Conservation (phyloP, 352 stramenopile species). For the Phytophthora chlamydospora region DNA sequence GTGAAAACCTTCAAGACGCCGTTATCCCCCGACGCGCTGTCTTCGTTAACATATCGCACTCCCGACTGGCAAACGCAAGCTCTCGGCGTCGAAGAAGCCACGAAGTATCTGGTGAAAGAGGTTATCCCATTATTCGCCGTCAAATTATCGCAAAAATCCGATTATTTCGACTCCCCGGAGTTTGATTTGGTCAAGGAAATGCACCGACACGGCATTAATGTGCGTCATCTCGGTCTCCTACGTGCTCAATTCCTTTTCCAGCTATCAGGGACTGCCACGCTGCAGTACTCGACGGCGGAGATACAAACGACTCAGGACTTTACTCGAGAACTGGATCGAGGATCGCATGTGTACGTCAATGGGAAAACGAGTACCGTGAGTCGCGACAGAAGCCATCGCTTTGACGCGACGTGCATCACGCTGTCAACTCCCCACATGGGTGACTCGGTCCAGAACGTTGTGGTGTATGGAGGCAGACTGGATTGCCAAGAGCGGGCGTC, state of each 20-base stretch:
- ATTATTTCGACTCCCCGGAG: conserved; percentile 57
- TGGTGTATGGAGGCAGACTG: conserved; percentile 65
- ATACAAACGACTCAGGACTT: conserved; percentile 86
- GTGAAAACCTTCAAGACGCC: conserved; percentile 56
- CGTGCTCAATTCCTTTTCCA: conserved; percentile 79
- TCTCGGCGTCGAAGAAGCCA: conserved; percentile 72
- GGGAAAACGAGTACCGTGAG: conserved; percentile 67
- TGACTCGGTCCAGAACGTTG: conserved; percentile 79
- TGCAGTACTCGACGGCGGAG: conserved; percentile 83
- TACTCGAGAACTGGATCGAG: conserved; percentile 81
- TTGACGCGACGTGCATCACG: conserved; percentile 66
- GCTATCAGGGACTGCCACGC: conserved; percentile 73
- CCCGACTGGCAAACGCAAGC: conserved; percentile 87
- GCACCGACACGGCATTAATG: conserved; percentile 90
- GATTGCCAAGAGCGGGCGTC: conserved; percentile 61
- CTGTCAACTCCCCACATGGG: conserved; percentile 59
- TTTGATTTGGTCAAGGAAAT: conserved; percentile 82
- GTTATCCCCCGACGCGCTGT: conserved; percentile 86
- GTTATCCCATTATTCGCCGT: conserved; percentile 81
- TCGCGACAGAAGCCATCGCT: conserved; percentile 44
- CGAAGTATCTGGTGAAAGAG: conserved; percentile 69
- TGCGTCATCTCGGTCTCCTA: conserved; percentile 89
- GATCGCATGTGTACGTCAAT: conserved; percentile 62
- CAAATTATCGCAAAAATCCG: conserved; percentile 68
- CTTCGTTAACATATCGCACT: conserved; percentile 84